phyloP scores from a whole-genome alignment of 441 rosid species.

The Capsella rubella region DNA sequence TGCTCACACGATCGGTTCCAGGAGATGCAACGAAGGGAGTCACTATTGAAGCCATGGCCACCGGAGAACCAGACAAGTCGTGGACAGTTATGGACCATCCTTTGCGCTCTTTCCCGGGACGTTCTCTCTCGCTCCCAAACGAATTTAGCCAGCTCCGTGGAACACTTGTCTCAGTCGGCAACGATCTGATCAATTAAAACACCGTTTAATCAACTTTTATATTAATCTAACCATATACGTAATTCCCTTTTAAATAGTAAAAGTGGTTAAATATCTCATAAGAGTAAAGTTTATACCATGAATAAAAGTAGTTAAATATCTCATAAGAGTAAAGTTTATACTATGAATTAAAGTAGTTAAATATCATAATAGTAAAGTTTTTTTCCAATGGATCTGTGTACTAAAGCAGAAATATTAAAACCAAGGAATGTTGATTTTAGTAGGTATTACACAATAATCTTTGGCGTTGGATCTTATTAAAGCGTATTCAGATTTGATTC shows the following conservation, averaged over 20 bases:
- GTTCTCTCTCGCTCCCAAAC: slow-evolving; percentile 82
- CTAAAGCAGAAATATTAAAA: slow-evolving; percentile 11
- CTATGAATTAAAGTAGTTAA: slow-evolving; percentile 8
- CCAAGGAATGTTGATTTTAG: slow-evolving; percentile 18
- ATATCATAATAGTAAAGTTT: too few relatives aligned
- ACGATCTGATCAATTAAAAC: slow-evolving; percentile 54
- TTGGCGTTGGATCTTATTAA: slow-evolving; percentile 20
- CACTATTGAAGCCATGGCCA: slow-evolving; percentile 85
- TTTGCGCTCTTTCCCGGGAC: slow-evolving; percentile 76
- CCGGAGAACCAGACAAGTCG: slow-evolving; percentile 88
- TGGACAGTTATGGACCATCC: slow-evolving; percentile 95
- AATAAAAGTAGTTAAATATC: slow-evolving; percentile 20
- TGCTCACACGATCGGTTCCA: slow-evolving; percentile 86
- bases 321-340: slow-evolving; percentile 13
- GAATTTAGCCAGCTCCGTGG: slow-evolving; percentile 75
- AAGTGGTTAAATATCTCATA: slow-evolving; percentile 17
- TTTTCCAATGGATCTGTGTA: neutral
- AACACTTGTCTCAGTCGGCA: slow-evolving; percentile 58
- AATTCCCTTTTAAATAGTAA: neutral
- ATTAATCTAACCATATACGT: neutral
- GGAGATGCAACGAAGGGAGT: slow-evolving; percentile 95
- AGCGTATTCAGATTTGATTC: slow-evolving; percentile 24
- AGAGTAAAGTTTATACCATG: slow-evolving; percentile 12
- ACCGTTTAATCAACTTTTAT: slow-evolving; percentile 5
- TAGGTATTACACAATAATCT: slow-evolving; percentile 5